Percentiles rank a stretch among this genome's conserved stretches.
Evolutionary conservation across 2,329 filamentous ascomycete species (phyloP).

Genomic region (Calonectria honghensis): DNA sequence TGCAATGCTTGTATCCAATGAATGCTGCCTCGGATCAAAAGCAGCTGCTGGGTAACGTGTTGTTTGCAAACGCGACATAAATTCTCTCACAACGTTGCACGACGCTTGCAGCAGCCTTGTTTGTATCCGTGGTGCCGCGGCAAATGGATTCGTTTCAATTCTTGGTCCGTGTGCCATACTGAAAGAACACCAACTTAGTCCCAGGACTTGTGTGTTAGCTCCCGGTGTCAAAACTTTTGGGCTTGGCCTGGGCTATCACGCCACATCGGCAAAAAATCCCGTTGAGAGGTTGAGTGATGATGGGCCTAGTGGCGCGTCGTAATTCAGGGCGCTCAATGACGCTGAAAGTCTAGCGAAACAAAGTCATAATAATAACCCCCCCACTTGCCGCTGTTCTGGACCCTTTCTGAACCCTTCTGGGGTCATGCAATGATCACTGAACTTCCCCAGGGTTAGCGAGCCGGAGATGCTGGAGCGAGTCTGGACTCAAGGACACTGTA

Average conservation of each 20-base stretch:
- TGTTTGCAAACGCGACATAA: not conserved
- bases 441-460: slow-evolving; percentile 14
- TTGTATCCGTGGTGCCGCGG: not conserved
- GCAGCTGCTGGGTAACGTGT: not conserved
- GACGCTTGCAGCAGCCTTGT: not conserved
- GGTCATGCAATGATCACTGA: slow-evolving; percentile 18
- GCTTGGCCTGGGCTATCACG: slow-evolving; percentile 22
- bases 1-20: not conserved
- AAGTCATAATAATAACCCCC: not conserved
- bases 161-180: slow-evolving; percentile 4
- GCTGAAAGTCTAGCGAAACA: slow-evolving; percentile 9
- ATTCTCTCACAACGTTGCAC: not conserved
- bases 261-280: slow-evolving; percentile 12
- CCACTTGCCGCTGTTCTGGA: slow-evolving; percentile 36
- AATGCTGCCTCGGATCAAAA: not conserved
- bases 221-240: slow-evolving; percentile 23
- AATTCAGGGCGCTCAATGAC: slow-evolving; percentile 15
- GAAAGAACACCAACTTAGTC: not conserved
- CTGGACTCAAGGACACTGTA: not conserved
- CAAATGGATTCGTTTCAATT: slow-evolving; percentile 4
- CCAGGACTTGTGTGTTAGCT: slow-evolving; percentile 8
- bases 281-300: not conserved
- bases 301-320: slow-evolving; percentile 7
- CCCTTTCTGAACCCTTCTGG: slow-evolving; percentile 28
- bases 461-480: not conserved